Evolutionary conservation across 129 eudicot genomes (phyloP).

Genomic region (Flaveria linearis): DNA sequence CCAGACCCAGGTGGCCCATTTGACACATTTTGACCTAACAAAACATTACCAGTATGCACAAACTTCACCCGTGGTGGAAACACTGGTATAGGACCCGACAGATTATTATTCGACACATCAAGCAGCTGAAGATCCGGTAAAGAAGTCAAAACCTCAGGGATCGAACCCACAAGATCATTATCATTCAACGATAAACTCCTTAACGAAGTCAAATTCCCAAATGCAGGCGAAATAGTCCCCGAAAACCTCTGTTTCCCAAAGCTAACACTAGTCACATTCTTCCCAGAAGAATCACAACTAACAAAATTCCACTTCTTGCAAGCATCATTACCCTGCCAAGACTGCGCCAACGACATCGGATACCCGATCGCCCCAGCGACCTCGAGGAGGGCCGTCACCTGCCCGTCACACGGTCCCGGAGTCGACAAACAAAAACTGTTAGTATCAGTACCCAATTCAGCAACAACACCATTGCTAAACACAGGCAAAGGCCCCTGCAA

Average conservation of each 20-base stretch:
- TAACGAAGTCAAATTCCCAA: background rate
- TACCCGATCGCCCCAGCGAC: background rate
- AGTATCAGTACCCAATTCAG: background rate
- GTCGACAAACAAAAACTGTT: slow-evolving; percentile 2
- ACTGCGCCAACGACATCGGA: slow-evolving; percentile 5
- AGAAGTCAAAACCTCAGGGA: slow-evolving; percentile 18
- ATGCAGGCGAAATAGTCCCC: slow-evolving; percentile 1
- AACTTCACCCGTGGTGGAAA: slow-evolving; percentile 15
- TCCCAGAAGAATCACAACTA: slow-evolving; percentile 1
- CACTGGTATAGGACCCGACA: slow-evolving; percentile 3
- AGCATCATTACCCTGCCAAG: slow-evolving; percentile 19
- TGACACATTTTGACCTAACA: background rate
- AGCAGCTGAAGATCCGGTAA: background rate
- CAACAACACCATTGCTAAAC: slow-evolving; percentile 1
- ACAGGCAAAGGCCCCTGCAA: slow-evolving; percentile 11
- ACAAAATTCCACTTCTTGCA: background rate
- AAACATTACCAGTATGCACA: background rate
- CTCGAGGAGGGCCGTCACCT: slow-evolving; percentile 6
- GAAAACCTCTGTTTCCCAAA: background rate
- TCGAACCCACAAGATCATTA: background rate
- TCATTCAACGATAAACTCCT: background rate
- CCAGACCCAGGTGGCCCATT: slow-evolving; percentile 19
- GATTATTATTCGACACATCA: slow-evolving; percentile 27
- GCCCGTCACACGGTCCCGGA: background rate
- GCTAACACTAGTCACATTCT: slow-evolving; percentile 9